These are phyloP conservation scores for Elongisporangium undulatum DNA, from an alignment of 352 stramenopile genomes.

Conservation along the genomic window DNA sequence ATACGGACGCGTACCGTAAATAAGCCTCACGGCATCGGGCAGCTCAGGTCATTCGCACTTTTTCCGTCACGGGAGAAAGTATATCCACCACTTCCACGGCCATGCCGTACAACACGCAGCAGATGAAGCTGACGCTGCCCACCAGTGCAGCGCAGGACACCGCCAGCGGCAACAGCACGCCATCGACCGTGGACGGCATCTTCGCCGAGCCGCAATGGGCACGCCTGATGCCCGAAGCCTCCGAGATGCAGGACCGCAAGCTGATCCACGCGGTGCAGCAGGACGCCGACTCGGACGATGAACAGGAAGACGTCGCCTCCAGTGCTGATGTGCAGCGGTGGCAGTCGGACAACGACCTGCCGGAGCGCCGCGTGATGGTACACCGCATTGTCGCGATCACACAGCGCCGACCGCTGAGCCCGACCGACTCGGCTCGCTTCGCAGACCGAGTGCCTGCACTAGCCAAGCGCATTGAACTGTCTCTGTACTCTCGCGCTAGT, in stretches of 20 bases:
- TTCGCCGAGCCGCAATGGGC: constrained; percentile 19
- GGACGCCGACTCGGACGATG: constrained; percentile 8
- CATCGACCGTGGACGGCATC: constrained; percentile 19
- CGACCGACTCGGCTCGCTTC: not conserved
- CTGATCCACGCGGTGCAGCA: constrained; percentile 12
- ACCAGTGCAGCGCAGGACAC: constrained; percentile 1
- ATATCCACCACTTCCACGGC: constrained; percentile 2
- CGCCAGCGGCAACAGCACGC: constrained; percentile 9
- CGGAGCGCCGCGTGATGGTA: constrained; percentile 61
- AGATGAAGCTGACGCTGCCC: not conserved
- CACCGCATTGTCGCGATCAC: constrained; percentile 69
- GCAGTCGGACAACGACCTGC: constrained; percentile 53
- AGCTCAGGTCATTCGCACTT: constrained; percentile 18
- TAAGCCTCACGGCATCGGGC: not conserved
- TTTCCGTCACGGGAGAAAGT: constrained; percentile 17
- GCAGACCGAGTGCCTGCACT: constrained; percentile 9
- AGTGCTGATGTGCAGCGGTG: constrained; percentile 24
- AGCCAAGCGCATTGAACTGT: constrained; percentile 72
- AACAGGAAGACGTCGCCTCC: constrained; percentile 2
- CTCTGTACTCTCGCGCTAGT: constrained; percentile 60
- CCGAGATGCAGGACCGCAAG: constrained; percentile 10
- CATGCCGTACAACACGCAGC: not conserved
- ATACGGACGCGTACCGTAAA: not conserved
- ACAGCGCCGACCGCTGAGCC: constrained; percentile 4
- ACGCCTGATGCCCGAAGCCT: constrained; percentile 21